Conservation (phyloP, 164 flowering plant genomes). For the Piper longum region DNA sequence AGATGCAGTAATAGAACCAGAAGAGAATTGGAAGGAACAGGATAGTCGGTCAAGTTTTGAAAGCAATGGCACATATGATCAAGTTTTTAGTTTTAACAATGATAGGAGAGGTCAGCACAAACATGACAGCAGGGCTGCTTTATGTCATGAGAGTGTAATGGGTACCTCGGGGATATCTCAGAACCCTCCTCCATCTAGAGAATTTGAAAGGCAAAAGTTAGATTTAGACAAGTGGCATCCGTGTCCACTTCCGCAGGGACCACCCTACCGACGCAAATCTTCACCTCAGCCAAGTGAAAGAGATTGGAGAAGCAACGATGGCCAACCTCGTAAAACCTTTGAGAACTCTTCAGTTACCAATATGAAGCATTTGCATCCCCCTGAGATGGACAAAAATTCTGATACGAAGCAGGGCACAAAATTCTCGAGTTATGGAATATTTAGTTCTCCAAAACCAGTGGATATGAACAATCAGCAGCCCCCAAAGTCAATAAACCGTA, state of each 20-base stretch:
- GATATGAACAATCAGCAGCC: background rate
- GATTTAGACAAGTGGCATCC: background rate
- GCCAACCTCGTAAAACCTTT: background rate
- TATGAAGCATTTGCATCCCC: background rate
- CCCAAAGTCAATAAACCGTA: background rate
- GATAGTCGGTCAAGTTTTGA: background rate
- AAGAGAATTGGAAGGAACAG: background rate
- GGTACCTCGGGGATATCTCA: background rate
- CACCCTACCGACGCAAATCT: background rate
- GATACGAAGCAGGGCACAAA: conserved; percentile 12
- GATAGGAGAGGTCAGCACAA: background rate
- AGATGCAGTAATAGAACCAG: background rate
- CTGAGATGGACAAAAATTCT: background rate
- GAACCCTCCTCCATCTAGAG: background rate
- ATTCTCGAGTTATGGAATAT: conserved; percentile 28
- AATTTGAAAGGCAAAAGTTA: background rate
- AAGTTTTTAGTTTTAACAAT: background rate
- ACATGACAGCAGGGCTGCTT: background rate
- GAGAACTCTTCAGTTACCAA: background rate
- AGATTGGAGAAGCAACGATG: background rate
- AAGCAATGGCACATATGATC: background rate
- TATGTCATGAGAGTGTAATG: background rate
- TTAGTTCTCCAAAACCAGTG: conserved; percentile 18
- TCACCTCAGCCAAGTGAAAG: background rate
- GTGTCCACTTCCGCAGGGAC: background rate